Conservation (phyloP, 1,284 basidiomycete species). For the Leucoagaricus sp. region DNA sequence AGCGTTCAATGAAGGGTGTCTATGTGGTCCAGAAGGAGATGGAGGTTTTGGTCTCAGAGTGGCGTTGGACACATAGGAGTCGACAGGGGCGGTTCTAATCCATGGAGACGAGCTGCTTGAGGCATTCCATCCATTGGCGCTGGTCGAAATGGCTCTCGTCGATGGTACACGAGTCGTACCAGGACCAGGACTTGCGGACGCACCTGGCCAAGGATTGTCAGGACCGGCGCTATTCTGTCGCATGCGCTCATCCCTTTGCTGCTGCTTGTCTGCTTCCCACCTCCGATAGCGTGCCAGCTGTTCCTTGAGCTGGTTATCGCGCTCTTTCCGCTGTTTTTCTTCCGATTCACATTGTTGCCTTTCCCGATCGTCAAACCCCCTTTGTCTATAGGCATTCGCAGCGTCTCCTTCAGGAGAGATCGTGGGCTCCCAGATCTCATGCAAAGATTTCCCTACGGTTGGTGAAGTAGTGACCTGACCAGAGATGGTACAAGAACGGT, state of each 20-base stretch:
- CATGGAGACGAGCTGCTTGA: constrained; percentile 24
- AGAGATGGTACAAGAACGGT: constrained; percentile 25
- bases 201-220: constrained; percentile 23
- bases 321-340: constrained; percentile 6
- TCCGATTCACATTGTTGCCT: constrained; percentile 37
- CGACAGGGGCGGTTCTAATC: constrained; percentile 27
- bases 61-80: constrained; percentile 26
- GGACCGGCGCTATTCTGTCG: constrained; percentile 34
- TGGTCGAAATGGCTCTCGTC: constrained; percentile 23
- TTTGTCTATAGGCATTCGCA: constrained; percentile 32
- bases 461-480: constrained; percentile 32
- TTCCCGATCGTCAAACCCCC: constrained; percentile 27
- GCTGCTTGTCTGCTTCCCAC: constrained; percentile 44
- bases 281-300: constrained; percentile 31
- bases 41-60: constrained; percentile 15
- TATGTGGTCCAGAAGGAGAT: constrained; percentile 25
- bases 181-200: constrained; percentile 19
- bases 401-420: constrained; percentile 44
- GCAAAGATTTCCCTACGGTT: constrained; percentile 26
- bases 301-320: constrained; percentile 21
- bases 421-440: constrained; percentile 46
- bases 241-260: constrained; percentile 38
- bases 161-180: constrained; percentile 24
- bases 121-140: constrained; percentile 25
- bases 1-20: constrained; percentile 24